A percentile compares a stretch with the other conserved stretches of the same genome.
Evolutionary conservation across 768 basidiomycete species (phyloP).

Genomic region (Rhizopogon rudus): DNA sequence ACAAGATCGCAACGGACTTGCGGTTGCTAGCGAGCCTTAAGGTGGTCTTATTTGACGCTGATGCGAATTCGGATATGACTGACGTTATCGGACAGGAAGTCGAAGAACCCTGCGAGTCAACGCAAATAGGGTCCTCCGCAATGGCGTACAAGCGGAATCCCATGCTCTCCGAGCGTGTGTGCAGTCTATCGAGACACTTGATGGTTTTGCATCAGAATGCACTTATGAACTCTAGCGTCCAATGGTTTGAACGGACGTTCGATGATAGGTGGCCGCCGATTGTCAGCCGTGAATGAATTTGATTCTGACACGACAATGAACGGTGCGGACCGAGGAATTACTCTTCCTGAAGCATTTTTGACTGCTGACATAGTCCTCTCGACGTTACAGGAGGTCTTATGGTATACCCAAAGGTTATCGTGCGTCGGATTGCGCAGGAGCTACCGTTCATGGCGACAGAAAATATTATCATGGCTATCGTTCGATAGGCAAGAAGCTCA

Average conservation of each 20-base stretch:
- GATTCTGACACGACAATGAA: not conserved
- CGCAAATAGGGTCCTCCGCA: constrained; percentile 94
- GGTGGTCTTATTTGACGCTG: constrained; percentile 27
- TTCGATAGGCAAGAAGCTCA: constrained; percentile 95
- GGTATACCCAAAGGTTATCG: constrained; percentile 97
- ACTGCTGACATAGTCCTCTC: constrained; percentile 96
- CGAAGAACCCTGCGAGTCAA: constrained; percentile 98
- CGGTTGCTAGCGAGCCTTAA: constrained; percentile 93
- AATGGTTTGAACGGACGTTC: constrained; percentile 98
- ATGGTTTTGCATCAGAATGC: constrained; percentile 97
- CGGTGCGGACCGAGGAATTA: constrained; percentile 94
- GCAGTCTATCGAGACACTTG: constrained; percentile 91
- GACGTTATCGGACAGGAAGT: constrained; percentile 61
- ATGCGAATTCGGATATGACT: not conserved
- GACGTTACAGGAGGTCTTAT: constrained; percentile 94
- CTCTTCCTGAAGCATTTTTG: constrained; percentile 94
- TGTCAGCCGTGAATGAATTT: not conserved
- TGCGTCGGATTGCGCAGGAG: constrained; percentile 86
- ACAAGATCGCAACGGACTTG: constrained; percentile 97
- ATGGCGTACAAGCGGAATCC: constrained; percentile 99
- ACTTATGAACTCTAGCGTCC: constrained; percentile 89
- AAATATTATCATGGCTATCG: constrained; percentile 98
- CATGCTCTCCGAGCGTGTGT: constrained; percentile 97
- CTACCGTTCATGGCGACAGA: constrained; percentile 99
- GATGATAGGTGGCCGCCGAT: constrained; percentile 72